Base-by-base conservation (phyloP, 768 basidiomycete genomes). In the Candolleomyces efflorescens region DNA sequence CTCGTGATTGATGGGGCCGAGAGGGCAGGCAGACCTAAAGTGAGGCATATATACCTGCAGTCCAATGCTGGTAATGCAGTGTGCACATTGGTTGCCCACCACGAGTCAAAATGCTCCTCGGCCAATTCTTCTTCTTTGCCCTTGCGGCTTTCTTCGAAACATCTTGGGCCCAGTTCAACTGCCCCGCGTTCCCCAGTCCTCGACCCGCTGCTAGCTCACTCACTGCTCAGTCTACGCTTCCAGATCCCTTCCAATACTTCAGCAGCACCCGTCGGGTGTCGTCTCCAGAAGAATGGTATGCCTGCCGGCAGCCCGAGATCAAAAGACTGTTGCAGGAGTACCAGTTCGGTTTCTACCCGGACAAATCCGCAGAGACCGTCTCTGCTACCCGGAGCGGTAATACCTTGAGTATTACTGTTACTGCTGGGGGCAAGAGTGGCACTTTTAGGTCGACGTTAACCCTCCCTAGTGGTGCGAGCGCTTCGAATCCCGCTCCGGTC, bases 161-260 rank as follows among this genome's bases (percentile, higher is more conserved):
- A 13, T 13, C 49, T 0, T 27, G 24, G 22, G 49, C 47, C 27
- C 48, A 55, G 39, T n/a, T 38, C 26, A 27, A 45, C 27, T 60
- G 59, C 59, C 59, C 59, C 3, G 43, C 54, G 5, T 56, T 60
- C 55, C 59, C 59, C 12, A 54, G 49, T 17, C 59, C 59, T 41
- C 46, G 45, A 24, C 59, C 59, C 13, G 44, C 54, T 18, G 20
- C 59, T 11, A 47, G 48, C 46, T 26, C 39, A 6, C 41, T 60
- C 12, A 49, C 58, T 20, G 38, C 49, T 26, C 27, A 51, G 23
- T 38, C 64, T 15, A 60, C 55, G 15, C 74, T 77, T 9, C 74
- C 75, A 1, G 69, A 78, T 61, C 76, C 73, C 1, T 78, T 77
- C 71, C 57, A 64, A 12, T 75, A 74, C 65, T 60, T 67, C 56